A percentile compares a stretch with the other conserved stretches of the same genome.
These are phyloP conservation scores for Eucalyptus caleyi DNA, from an alignment of 345 rosid genomes.

Conservation along the genomic window DNA sequence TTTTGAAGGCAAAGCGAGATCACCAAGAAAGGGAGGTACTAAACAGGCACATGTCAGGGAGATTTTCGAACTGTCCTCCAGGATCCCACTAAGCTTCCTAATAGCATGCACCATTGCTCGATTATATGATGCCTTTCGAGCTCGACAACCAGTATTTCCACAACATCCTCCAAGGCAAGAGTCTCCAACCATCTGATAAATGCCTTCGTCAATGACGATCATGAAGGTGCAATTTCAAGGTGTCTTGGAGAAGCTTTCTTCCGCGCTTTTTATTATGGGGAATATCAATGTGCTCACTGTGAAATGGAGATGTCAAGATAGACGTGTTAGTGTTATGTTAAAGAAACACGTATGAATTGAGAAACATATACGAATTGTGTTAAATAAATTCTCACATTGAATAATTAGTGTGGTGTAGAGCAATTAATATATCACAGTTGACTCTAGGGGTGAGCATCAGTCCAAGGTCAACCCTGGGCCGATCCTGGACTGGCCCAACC, in stretches of 20 bases:
- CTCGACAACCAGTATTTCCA: constrained; percentile 62
- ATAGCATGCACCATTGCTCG: not conserved
- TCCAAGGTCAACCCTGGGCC: too few species aligned
- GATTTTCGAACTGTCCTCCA: not conserved
- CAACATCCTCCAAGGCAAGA: constrained; percentile 47
- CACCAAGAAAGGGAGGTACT: not conserved
- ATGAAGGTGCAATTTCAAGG: constrained; percentile 22
- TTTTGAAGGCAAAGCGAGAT: not conserved
- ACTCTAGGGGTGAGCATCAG: too few species aligned
- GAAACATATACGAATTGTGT: too few species aligned
- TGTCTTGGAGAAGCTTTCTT: constrained; percentile 42
- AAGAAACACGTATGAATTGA: too few species aligned
- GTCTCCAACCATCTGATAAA: constrained; percentile 47
- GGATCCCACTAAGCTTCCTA: not conserved
- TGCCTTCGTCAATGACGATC: constrained; percentile 29
- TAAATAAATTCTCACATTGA: too few species aligned
- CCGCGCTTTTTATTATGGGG: constrained; percentile 39
- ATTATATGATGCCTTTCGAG: constrained; percentile 28
- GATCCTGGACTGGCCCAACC: too few species aligned
- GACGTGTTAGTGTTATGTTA: not conserved
- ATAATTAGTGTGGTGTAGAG: too few species aligned
- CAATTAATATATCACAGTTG: too few species aligned
- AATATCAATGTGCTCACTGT: constrained; percentile 34
- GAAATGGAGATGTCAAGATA: constrained; percentile 16
- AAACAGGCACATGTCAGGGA: not conserved